Evolutionary conservation across 169 alveolate genomes (phyloP), one percentile per base, ranked within the genome.

Genomic region (Sarcocystis neurona): DNA sequence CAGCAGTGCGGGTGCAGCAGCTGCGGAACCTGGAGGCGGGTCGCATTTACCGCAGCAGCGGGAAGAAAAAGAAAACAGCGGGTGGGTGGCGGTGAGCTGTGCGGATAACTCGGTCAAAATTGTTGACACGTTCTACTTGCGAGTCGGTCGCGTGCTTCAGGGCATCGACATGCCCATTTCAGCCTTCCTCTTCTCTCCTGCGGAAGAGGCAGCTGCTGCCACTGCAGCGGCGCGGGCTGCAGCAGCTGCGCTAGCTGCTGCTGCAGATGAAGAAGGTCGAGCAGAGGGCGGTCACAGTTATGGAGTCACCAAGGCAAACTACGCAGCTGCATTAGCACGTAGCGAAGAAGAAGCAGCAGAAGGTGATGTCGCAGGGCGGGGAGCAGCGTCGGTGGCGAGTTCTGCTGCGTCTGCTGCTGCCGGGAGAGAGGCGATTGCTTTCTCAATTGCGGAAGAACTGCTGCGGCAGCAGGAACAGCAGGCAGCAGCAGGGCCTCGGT

Each of bases 111-210:
- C 88, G 41, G n/a, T 88, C 34, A 41, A 79, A 32, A 27, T 88
- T 20, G 32, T 88, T 32, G 88, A 88, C 53, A n/a, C 47, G 30
- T 74, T 48, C 27, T 37, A 47, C 58, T 43, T 79, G 23, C 72
- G 20, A 4, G 82, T 34, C 32, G 39, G 30, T 20, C 6, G 30
- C 2, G 68, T 15, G n/a, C 12, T 88, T 27, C 66, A 53, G 41
- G 92, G 92, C 34, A 37, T 88, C 30, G 92, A 80, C 30, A 56
- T 88, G 78, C 92, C 92, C 18, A 77, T 60, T 23, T 15, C 79
- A 1, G 60, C 58, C 66, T 60, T 82, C 60, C 2, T 18, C 10
- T 27, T 77, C 66, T 41, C n/a, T 23, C 68, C n/a, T 3, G 85
- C 3, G 5, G 66, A 41, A 5, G 66, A 41, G 3, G 79, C 79